These are phyloP conservation scores for Allodekkera sacchari DNA, from an alignment of 805 yeast genomes.

Conservation along the genomic window DNA sequence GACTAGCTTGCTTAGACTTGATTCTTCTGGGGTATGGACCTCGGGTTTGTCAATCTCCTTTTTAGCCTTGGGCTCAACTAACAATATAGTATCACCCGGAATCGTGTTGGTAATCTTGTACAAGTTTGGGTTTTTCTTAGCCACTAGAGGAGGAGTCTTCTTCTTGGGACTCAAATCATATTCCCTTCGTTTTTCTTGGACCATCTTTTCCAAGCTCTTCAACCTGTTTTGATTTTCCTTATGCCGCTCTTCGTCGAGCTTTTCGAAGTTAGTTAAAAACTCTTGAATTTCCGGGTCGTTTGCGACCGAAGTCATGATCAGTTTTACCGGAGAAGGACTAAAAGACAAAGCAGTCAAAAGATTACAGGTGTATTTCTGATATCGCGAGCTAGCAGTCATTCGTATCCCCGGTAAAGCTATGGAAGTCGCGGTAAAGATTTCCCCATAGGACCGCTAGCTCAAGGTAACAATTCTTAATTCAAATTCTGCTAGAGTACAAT, in stretches of 20 bases:
- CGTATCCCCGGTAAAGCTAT: too few species aligned
- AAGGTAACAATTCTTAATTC: too few species aligned
- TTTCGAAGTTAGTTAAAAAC: slow-evolving; percentile 16
- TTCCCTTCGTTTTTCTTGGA: slow-evolving; percentile 11
- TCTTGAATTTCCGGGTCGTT: slow-evolving; percentile 18
- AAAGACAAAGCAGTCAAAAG: too few species aligned
- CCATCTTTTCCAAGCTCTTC: slow-evolving; percentile 12
- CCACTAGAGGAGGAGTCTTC: slow-evolving; percentile 20
- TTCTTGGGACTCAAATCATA: slow-evolving; percentile 17
- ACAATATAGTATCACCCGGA: slow-evolving; percentile 5
- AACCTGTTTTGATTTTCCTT: slow-evolving; percentile 14
- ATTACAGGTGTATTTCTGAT: too few species aligned
- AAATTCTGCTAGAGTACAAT: too few species aligned
- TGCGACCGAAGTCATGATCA: too few species aligned
- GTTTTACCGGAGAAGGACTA: too few species aligned
- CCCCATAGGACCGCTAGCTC: too few species aligned
- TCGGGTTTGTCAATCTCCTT: slow-evolving; percentile 1
- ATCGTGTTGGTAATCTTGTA: background rate
- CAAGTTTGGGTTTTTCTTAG: slow-evolving; percentile 15
- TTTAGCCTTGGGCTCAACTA: slow-evolving; percentile 13
- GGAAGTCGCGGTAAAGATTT: too few species aligned
- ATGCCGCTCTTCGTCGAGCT: slow-evolving; percentile 11
- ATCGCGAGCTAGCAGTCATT: too few species aligned
- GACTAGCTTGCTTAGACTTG: slow-evolving; percentile 6
- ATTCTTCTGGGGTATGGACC: background rate